phyloP scores from a whole-genome alignment of 2,329 filamentous ascomycete genomes.

The Chrysoporthe austroafricana region DNA sequence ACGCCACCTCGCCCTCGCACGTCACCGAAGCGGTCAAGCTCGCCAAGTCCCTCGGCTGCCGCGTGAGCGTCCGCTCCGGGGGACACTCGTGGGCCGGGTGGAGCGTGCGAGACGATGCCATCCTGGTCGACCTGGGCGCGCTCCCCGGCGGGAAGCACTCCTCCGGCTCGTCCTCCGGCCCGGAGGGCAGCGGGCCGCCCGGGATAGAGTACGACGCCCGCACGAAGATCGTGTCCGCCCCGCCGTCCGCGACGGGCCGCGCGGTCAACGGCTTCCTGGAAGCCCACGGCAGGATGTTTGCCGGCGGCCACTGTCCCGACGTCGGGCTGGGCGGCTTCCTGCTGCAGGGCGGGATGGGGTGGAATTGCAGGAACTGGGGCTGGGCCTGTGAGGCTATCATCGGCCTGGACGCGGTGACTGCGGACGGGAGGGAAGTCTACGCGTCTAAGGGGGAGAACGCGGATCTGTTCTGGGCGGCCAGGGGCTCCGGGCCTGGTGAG shows the following conservation, averaged over 20 bases:
- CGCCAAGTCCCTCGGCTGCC: slow-evolving; percentile 39
- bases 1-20: slow-evolving; percentile 41
- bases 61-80: slow-evolving; percentile 49
- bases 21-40: slow-evolving; percentile 43
- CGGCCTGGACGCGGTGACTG: slow-evolving; percentile 53
- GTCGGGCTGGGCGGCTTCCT: slow-evolving; percentile 61
- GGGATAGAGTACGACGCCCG: slow-evolving; percentile 44
- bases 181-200: background rate
- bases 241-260: slow-evolving; percentile 52
- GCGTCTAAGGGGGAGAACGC: slow-evolving; percentile 43
- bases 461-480: slow-evolving; percentile 54
- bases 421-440: slow-evolving; percentile 43
- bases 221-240: slow-evolving; percentile 44
- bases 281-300: slow-evolving; percentile 49
- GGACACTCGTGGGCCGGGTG: slow-evolving; percentile 53
- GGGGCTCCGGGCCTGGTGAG: slow-evolving; percentile 49
- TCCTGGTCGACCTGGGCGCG: slow-evolving; percentile 44
- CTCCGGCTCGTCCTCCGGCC: background rate
- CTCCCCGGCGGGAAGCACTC: slow-evolving; percentile 30
- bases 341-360: slow-evolving; percentile 61
- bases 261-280: slow-evolving; percentile 46
- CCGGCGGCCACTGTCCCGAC: slow-evolving; percentile 59
- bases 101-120: slow-evolving; percentile 49
- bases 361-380: slow-evolving; percentile 61
- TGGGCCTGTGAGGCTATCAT: slow-evolving; percentile 55